Percentiles rank a stretch among this genome's conserved stretches.
phyloP scores from a whole-genome alignment of 108 stramenopile genomes.

The Conticribra weissflogii region DNA sequence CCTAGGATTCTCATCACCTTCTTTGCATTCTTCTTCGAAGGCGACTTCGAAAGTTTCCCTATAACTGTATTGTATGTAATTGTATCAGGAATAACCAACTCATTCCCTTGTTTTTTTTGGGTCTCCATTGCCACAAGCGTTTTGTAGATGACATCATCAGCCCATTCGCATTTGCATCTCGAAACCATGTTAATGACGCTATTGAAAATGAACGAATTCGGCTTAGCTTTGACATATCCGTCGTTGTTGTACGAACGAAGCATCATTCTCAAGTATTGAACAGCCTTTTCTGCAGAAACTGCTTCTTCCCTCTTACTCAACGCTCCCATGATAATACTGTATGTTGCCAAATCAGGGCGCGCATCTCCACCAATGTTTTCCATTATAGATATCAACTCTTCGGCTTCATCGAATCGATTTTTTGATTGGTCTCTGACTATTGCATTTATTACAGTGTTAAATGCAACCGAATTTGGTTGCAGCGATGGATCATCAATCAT shows the following conservation, averaged over 20 bases:
- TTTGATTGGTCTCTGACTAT: constrained; percentile 16
- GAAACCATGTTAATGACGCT: constrained; percentile 43
- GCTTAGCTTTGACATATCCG: constrained; percentile 37
- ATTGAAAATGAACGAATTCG: constrained; percentile 41
- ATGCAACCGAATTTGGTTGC: constrained; percentile 22
- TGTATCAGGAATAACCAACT: constrained; percentile 49
- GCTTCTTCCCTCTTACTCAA: constrained; percentile 12
- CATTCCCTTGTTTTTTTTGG: constrained; percentile 33
- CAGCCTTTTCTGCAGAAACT: constrained; percentile 35
- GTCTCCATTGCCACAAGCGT: constrained; percentile 46
- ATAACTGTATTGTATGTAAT: constrained; percentile 61
- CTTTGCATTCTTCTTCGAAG: constrained; percentile 38
- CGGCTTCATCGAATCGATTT: constrained; percentile 25
- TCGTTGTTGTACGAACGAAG: constrained; percentile 40
- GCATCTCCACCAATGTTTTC: constrained; percentile 35
- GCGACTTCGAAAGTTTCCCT: constrained; percentile 31
- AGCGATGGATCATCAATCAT: constrained; percentile 10
- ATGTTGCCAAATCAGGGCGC: constrained; percentile 38
- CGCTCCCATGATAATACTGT: constrained; percentile 48
- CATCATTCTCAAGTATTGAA: constrained; percentile 41
- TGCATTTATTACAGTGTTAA: constrained; percentile 34
- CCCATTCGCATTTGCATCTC: constrained; percentile 35
- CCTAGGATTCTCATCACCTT: constrained; percentile 38
- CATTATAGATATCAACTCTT: constrained; percentile 32
- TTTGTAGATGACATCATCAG: constrained; percentile 37